Evolutionary conservation across 768 basidiomycete species (phyloP).

Genomic region (Lactifluus volemus): DNA sequence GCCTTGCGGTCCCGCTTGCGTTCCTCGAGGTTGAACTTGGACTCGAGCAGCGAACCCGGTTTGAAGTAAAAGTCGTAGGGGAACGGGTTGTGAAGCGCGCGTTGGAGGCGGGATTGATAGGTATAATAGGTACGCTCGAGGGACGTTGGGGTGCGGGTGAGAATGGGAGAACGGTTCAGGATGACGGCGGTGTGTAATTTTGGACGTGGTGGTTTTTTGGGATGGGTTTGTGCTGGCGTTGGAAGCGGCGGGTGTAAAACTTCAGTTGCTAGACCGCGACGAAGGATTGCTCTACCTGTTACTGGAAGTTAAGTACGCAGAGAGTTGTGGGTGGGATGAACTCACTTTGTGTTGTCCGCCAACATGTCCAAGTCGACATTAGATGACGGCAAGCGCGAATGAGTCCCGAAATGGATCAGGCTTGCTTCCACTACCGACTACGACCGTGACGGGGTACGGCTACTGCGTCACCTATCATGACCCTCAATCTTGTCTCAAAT

Average conservation of each 20-base stretch:
- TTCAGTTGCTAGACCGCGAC: constrained; percentile 13
- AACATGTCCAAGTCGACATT: not conserved
- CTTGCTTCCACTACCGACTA: no score
- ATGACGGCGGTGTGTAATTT: constrained; percentile 55
- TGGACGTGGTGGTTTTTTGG: constrained; percentile 14
- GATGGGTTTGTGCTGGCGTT: not conserved
- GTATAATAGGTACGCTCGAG: constrained; percentile 78
- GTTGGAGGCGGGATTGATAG: constrained; percentile 76
- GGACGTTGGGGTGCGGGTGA: constrained; percentile 59
- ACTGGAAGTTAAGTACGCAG: no score
- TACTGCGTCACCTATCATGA: constrained; percentile 35
- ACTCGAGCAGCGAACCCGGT: constrained; percentile 77
- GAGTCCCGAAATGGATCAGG: not conserved
- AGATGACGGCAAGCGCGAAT: no score
- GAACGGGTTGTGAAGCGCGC: constrained; percentile 81
- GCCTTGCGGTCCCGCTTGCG: constrained; percentile 59
- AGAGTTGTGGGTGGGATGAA: not conserved
- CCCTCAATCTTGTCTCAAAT: constrained; percentile 70
- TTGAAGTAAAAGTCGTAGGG: constrained; percentile 92
- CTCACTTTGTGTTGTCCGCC: not conserved
- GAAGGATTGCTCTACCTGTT: not conserved
- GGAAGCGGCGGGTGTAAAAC: not conserved
- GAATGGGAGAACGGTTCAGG: constrained; percentile 67
- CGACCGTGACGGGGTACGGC: no score
- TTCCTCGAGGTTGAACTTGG: constrained; percentile 71